Evolutionary conservation across 2,329 filamentous ascomycete species (phyloP), one percentile per base, ranked within the genome.

Genomic region (Sporothrix mexicana): DNA sequence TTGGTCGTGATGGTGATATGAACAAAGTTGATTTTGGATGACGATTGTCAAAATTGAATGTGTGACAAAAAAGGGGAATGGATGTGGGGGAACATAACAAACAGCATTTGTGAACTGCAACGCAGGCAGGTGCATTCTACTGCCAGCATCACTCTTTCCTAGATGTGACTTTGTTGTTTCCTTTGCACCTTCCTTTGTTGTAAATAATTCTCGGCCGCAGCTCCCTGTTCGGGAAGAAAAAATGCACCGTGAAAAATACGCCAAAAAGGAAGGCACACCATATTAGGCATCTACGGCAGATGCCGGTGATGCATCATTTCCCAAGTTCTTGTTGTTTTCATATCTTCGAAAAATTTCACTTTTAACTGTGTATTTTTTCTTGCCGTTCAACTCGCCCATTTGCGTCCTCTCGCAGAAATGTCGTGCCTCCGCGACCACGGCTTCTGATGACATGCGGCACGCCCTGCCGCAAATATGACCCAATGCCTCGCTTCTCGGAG

Each of bases 171-270:
- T 20, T 69, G 49, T 55, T 47, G 53, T 7, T 36, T 36, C 30
- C 20, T 30, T 55, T 51, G 70, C 70, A 68, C 69, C 72, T 73
- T 73, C 72, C 72, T 23, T 68, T 62, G 61, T 68, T 68, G 72
- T 53, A 45, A 62, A 47, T 36, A 17, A 25, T 51, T 41, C 7
- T 51, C 51, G 36, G 41, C 12, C 43, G 71, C 55, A 45, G 64
- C 66, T 72, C 67, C 71, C 71, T 69, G 55, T 64, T 69, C 51
- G 55, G 66, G 64, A 43, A 53, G 51, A 45, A 20, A 9, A 55
- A 43, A 49, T 30, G 41, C 59, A 23, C 30, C 53, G 25, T 13
- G 47, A 53, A 64, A 55, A 64, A 55, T 41, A 68, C 20, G 66
- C 55, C 15, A 64, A 30, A 45, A 69, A 64, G 55, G 71, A 64